These are phyloP conservation scores for Huntiella bhutanensis DNA, from an alignment of 2,329 filamentous ascomycete genomes.

Conservation along the genomic window DNA sequence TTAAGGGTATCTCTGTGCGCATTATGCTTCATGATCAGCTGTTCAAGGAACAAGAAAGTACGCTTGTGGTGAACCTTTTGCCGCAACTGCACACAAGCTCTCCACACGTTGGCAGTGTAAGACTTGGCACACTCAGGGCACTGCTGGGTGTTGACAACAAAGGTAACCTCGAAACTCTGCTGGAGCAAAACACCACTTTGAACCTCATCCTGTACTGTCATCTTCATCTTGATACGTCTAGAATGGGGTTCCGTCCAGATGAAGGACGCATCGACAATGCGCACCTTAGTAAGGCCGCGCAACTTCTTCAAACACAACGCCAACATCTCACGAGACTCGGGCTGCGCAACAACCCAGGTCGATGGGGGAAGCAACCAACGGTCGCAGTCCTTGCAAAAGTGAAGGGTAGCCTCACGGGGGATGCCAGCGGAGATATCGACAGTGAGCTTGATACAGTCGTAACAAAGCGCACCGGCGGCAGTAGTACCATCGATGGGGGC, in stretches of 20 bases:
- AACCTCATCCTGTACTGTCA: constrained; percentile 65
- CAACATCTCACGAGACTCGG: constrained; percentile 80
- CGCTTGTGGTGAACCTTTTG: constrained; percentile 96
- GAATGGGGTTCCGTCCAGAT: constrained; percentile 98
- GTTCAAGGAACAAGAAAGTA: constrained; percentile 54
- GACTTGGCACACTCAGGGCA: constrained; percentile 91
- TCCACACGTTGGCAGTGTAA: constrained; percentile 91
- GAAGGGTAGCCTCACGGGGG: constrained; percentile 72
- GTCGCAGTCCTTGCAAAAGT: constrained; percentile 89
- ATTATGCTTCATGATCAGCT: constrained; percentile 84
- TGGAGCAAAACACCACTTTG: constrained; percentile 53
- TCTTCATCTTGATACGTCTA: constrained; percentile 76
- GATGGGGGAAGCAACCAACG: constrained; percentile 75
- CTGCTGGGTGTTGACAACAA: constrained; percentile 76
- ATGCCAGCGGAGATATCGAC: constrained; percentile 85
- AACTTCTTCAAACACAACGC: constrained; percentile 82
- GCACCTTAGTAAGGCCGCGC: constrained; percentile 67
- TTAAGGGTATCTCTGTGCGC: constrained; percentile 90
- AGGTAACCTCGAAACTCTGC: constrained; percentile 89
- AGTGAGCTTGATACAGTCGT: constrained; percentile 87
- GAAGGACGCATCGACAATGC: constrained; percentile 89
- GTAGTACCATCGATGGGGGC: constrained; percentile 85
- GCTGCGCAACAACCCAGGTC: constrained; percentile 69
- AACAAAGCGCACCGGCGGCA: constrained; percentile 72
- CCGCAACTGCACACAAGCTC: constrained; percentile 80